These are phyloP conservation scores for Lepidium campestre DNA, from an alignment of 441 rosid genomes.

Conservation along the genomic window DNA sequence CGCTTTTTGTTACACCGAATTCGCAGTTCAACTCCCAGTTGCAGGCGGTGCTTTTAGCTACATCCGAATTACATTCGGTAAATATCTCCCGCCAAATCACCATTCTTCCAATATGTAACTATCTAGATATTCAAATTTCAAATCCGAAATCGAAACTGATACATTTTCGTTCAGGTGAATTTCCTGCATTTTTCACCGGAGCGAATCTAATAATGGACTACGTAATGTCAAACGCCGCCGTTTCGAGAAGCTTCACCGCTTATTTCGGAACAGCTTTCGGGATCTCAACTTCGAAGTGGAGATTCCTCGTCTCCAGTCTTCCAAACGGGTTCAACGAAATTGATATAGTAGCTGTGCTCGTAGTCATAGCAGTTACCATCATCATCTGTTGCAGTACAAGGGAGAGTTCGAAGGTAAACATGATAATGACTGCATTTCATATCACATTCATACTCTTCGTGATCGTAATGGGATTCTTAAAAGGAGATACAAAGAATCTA, in stretches of 20 bases:
- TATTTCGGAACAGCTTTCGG: slow-evolving; percentile 73
- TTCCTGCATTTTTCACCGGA: slow-evolving; percentile 89
- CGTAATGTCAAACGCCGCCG: slow-evolving; percentile 91
- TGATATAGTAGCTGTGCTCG: slow-evolving; percentile 54
- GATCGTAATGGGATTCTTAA: slow-evolving; percentile 62
- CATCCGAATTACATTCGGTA: slow-evolving; percentile 83
- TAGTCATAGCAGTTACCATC: slow-evolving; percentile 55
- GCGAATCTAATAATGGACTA: slow-evolving; percentile 81
- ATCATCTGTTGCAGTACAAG: slow-evolving; percentile 62
- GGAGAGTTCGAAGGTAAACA: slow-evolving; percentile 74
- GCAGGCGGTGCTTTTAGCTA: slow-evolving; percentile 97
- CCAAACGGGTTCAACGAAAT: slow-evolving; percentile 78
- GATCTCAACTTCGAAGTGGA: slow-evolving; percentile 56
- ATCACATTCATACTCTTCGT: slow-evolving; percentile 68
- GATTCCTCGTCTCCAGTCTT: slow-evolving; percentile 41
- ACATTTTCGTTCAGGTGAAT: slow-evolving; percentile 48
- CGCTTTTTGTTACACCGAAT: slow-evolving; percentile 93
- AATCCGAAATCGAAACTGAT: not conserved
- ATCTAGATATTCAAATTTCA: not conserved
- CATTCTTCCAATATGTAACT: not conserved
- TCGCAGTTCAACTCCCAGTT: slow-evolving; percentile 91
- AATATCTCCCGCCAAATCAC: slow-evolving; percentile 9
- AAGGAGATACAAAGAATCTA: slow-evolving; percentile 60
- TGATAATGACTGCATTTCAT: slow-evolving; percentile 70
- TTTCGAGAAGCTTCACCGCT: slow-evolving; percentile 71